Evolutionary conservation across 768 basidiomycete species (phyloP).

Genomic region (Pleurotus salmoneostramineus): DNA sequence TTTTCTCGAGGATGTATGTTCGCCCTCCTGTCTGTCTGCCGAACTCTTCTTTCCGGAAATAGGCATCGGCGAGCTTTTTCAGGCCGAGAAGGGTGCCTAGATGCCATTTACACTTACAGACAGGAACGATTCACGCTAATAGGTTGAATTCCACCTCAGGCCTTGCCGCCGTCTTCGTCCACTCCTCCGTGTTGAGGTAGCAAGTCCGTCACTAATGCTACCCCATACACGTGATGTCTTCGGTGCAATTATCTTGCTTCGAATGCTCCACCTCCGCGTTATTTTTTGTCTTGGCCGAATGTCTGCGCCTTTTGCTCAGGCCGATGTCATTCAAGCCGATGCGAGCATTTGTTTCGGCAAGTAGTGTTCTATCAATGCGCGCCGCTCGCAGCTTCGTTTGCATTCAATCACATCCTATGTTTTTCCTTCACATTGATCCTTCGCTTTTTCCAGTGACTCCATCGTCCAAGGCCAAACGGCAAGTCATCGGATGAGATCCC

Average conservation of each 20-base stretch:
- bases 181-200: neutral
- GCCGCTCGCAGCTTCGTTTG: neutral
- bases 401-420: neutral
- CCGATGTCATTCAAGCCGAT: neutral
- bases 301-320: neutral
- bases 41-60: too few species aligned
- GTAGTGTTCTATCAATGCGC: neutral
- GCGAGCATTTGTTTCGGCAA: neutral
- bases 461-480: neutral
- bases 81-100: too few species aligned
- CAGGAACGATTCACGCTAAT: too few species aligned
- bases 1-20: too few species aligned
- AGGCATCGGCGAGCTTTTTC: too few species aligned
- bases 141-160: too few species aligned
- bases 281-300: neutral
- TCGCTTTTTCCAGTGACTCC: neutral
- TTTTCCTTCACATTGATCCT: neutral
- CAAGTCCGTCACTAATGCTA: neutral
- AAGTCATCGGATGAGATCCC: neutral
- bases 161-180: neutral
- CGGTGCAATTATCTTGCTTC: neutral
- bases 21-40: too few species aligned
- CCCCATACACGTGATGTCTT: neutral
- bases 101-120: too few species aligned
- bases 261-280: slow-evolving; percentile 6